phyloP scores from a whole-genome alignment of 1,139 yeast species.

The Geotrichum restrictum region DNA sequence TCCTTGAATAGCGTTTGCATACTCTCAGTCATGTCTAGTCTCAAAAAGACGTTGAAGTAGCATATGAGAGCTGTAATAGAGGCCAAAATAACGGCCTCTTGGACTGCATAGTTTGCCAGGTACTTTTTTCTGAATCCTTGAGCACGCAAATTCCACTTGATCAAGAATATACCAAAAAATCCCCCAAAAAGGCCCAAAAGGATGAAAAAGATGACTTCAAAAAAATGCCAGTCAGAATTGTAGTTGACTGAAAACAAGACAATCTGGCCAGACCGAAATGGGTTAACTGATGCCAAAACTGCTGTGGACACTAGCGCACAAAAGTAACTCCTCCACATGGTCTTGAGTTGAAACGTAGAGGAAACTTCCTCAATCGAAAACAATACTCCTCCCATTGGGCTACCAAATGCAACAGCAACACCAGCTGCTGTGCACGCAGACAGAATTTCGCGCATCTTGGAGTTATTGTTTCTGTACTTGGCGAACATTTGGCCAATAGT shows the following conservation, averaged over 20 bases:
- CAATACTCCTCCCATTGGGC: slow-evolving; percentile 92
- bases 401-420: slow-evolving; percentile 87
- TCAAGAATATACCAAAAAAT: slow-evolving; percentile 75
- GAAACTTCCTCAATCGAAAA: slow-evolving; percentile 82
- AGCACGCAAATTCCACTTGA: slow-evolving; percentile 70
- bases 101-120: slow-evolving; percentile 54
- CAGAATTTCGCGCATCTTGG: slow-evolving; percentile 51
- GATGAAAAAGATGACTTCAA: slow-evolving; percentile 77
- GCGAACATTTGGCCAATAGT: slow-evolving; percentile 55
- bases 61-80: slow-evolving; percentile 70
- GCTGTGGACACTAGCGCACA: slow-evolving; percentile 87
- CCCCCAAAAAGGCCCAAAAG: slow-evolving; percentile 89
- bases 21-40: slow-evolving; percentile 89
- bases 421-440: slow-evolving; percentile 93
- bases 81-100: slow-evolving; percentile 69
- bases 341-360: slow-evolving; percentile 64
- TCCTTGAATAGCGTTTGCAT: slow-evolving; percentile 89
- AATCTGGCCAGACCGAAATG: slow-evolving; percentile 90
- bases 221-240: slow-evolving; percentile 79
- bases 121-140: slow-evolving; percentile 75
- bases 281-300: slow-evolving; percentile 66
- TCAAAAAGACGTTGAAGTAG: slow-evolving; percentile 76
- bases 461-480: slow-evolving; percentile 41
- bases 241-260: slow-evolving; percentile 87
- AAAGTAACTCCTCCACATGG: slow-evolving; percentile 88